These are phyloP conservation scores for Trypanosoma cruzi DNA, from an alignment of 208 protist genomes.

Conservation along the genomic window DNA sequence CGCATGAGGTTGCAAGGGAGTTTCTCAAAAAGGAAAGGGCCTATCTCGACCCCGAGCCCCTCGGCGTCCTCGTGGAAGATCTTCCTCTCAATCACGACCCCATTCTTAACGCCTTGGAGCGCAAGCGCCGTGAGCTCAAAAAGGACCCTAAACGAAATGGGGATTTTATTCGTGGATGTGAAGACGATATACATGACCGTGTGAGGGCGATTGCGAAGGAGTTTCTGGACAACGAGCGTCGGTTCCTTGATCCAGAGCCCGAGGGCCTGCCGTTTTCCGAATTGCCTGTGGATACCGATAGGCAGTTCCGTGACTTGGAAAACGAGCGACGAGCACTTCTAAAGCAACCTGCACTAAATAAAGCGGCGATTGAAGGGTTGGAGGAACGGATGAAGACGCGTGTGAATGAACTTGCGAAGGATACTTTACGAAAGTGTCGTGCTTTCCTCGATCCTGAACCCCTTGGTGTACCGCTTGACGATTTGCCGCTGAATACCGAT, in stretches of 20 bases:
- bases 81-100: constrained; percentile 75
- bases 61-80: constrained; percentile 77
- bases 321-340: constrained; percentile 31
- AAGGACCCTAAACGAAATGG: constrained; percentile 53
- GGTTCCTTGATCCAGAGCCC: constrained; percentile 77
- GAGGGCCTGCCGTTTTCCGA: constrained; percentile 74
- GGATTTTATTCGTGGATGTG: constrained; percentile 49
- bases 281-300: constrained; percentile 67
- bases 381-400: constrained; percentile 66
- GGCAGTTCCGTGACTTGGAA: constrained; percentile 75
- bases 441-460: constrained; percentile 53
- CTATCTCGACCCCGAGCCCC: constrained; percentile 84
- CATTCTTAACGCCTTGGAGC: constrained; percentile 73
- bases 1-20: constrained; percentile 48
- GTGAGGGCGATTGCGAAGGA: constrained; percentile 65
- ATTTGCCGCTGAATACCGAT: constrained; percentile 61
- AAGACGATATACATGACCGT: constrained; percentile 69
- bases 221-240: constrained; percentile 71
- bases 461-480: constrained; percentile 56
- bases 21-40: constrained; percentile 75
- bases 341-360: background rate
- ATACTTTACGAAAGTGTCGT: constrained; percentile 50
- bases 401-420: constrained; percentile 55
- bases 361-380: constrained; percentile 36
- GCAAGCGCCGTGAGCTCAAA: constrained; percentile 47